Evolutionary conservation across 2,329 filamentous ascomycete species (phyloP).

Genomic region (Botrytis aclada): DNA sequence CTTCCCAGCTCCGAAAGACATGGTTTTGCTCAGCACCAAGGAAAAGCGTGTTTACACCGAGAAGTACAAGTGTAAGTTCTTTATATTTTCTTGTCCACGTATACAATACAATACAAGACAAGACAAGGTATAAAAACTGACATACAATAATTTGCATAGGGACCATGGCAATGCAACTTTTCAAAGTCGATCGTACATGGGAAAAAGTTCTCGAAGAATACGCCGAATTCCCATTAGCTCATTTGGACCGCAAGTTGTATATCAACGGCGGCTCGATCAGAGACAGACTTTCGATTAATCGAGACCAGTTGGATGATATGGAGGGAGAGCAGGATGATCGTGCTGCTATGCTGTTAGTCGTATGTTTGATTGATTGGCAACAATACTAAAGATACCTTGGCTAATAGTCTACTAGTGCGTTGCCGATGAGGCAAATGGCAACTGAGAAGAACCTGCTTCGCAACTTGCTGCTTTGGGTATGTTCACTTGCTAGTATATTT

Average conservation of each 20-base stretch:
- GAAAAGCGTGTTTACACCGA: background rate
- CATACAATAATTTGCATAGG: background rate
- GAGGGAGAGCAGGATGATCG: background rate
- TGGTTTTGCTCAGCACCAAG: no score
- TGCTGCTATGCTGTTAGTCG: background rate
- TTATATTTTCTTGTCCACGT: background rate
- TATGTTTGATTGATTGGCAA: background rate
- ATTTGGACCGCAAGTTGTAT: background rate
- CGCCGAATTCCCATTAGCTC: background rate
- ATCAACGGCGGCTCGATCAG: rapidly evolving
- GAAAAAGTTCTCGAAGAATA: background rate
- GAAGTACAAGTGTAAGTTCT: background rate
- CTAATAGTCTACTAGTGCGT: background rate
- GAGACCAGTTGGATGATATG: background rate
- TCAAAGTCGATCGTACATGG: background rate
- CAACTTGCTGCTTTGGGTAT: background rate
- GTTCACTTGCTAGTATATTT: background rate
- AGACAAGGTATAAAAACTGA: background rate
- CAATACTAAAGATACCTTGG: background rate
- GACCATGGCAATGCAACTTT: background rate
- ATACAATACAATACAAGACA: no score
- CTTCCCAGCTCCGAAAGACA: background rate
- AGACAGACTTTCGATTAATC: background rate
- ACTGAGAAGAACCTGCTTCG: background rate
- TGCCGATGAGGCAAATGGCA: no score